Evolutionary conservation across 805 yeast species (phyloP).

Genomic region (Nakazawaea holstii): DNA sequence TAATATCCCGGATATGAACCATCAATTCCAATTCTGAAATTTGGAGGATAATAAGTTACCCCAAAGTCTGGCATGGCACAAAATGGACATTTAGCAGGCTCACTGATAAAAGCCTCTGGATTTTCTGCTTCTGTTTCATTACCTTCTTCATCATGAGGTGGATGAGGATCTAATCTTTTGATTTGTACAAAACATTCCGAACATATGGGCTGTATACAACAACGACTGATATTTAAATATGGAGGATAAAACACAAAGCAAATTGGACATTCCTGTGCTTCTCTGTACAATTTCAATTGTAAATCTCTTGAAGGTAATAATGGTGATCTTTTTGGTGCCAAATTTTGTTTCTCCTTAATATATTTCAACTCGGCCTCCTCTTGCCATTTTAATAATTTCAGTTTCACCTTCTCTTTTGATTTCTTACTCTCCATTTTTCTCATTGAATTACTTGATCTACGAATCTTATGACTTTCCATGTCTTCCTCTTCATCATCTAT

Average conservation of each 20-base stretch:
- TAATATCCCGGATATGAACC: slow-evolving; percentile 47
- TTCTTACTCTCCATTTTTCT: slow-evolving; percentile 46
- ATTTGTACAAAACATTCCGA: slow-evolving; percentile 96
- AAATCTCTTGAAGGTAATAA: slow-evolving; percentile 38
- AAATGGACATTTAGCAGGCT: slow-evolving; percentile 88
- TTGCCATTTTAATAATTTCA: slow-evolving; percentile 32
- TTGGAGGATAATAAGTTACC: slow-evolving; percentile 70
- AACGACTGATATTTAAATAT: slow-evolving; percentile 70
- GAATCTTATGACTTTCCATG: slow-evolving; percentile 53
- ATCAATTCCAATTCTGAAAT: slow-evolving; percentile 49
- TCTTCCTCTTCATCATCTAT: slow-evolving; percentile 52
- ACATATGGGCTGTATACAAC: slow-evolving; percentile 92
- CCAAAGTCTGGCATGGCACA: slow-evolving; percentile 88
- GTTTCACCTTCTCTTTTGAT: slow-evolving; percentile 32
- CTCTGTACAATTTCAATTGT: slow-evolving; percentile 55
- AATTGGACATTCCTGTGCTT: slow-evolving; percentile 85
- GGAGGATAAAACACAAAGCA: slow-evolving; percentile 86
- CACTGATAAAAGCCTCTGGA: slow-evolving; percentile 71
- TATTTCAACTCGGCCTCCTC: slow-evolving; percentile 28
- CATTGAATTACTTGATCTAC: slow-evolving; percentile 39
- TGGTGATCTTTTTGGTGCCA: slow-evolving; percentile 18
- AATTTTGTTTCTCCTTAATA: slow-evolving; percentile 22
- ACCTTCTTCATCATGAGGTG: slow-evolving; percentile 69
- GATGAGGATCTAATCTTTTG: slow-evolving; percentile 87
- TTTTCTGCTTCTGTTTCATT: slow-evolving; percentile 22